Conservation (phyloP, 176 grass and related monocot genomes). For the Juncus effusus region DNA sequence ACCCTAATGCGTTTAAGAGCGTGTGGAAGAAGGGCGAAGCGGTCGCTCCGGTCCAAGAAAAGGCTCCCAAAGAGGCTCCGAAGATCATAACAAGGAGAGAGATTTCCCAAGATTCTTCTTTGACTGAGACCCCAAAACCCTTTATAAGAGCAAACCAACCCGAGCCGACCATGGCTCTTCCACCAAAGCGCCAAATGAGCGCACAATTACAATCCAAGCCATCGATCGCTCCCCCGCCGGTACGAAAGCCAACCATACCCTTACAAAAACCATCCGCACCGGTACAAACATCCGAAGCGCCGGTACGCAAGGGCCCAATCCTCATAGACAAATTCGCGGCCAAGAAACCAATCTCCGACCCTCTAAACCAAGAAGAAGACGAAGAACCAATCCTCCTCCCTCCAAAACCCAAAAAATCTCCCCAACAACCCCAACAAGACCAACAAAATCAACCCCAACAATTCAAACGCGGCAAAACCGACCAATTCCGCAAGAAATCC, state of each 20-base stretch:
- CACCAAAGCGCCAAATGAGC: conserved; percentile 26
- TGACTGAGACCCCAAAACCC: neutral
- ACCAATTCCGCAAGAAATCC: conserved; percentile 56
- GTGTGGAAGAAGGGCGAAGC: conserved; percentile 93
- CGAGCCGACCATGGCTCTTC: conserved; percentile 35
- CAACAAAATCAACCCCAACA: conserved; percentile 24
- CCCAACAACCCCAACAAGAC: conserved; percentile 11
- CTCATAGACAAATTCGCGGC: conserved; percentile 62
- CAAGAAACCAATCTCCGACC: conserved; percentile 27
- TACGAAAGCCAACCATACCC: conserved; percentile 39
- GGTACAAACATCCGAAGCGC: conserved; percentile 38
- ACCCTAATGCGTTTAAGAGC: conserved; percentile 66
- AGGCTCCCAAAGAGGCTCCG: conserved; percentile 56
- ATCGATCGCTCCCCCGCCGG: conserved; percentile 25
- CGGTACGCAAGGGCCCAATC: conserved; percentile 80
- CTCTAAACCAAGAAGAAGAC: conserved; percentile 39
- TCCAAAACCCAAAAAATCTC: conserved; percentile 53
- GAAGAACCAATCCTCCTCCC: conserved; percentile 44
- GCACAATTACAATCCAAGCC: conserved; percentile 27
- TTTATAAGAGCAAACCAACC: neutral
- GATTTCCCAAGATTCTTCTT: neutral
- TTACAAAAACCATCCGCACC: conserved; percentile 30
- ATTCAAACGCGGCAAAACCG: conserved; percentile 1
- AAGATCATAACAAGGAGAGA: conserved; percentile 34
- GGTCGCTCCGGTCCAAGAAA: conserved; percentile 46